Conservation (phyloP, 2,329 filamentous ascomycete species). For the Alternaria atra region DNA sequence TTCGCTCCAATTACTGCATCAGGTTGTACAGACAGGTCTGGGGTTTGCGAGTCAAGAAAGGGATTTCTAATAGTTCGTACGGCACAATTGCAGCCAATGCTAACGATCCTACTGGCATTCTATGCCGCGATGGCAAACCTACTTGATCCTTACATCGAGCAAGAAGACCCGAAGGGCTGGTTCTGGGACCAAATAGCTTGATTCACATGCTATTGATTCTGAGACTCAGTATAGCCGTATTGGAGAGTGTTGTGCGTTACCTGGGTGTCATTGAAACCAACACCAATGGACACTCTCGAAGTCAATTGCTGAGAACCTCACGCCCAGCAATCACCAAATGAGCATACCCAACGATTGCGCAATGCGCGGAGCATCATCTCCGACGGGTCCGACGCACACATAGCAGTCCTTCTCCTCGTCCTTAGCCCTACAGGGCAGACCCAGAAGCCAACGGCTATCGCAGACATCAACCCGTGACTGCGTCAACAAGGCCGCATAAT, state of each 20-base stretch:
- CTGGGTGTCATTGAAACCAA: not conserved
- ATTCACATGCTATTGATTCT: not conserved
- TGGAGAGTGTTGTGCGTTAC: not conserved
- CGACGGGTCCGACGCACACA: not conserved
- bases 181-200: not conserved
- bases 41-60: not conserved
- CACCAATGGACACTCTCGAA: not conserved
- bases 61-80: conserved; percentile 1
- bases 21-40: not conserved
- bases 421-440: not conserved
- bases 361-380: not conserved
- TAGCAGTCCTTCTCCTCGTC: not conserved
- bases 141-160: not conserved
- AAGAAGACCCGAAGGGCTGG: not conserved
- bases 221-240: not conserved
- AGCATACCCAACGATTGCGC: not conserved
- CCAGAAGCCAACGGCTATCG: not conserved
- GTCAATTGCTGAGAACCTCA: not conserved
- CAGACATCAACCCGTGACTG: not conserved
- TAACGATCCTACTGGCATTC: not conserved
- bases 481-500: not conserved
- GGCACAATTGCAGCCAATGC: not conserved
- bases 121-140: not conserved
- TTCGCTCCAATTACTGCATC: not conserved
- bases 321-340: not conserved